Base-by-base conservation (phyloP, 1,284 basidiomycete genomes). In the Cystobasidium pallidum region DNA sequence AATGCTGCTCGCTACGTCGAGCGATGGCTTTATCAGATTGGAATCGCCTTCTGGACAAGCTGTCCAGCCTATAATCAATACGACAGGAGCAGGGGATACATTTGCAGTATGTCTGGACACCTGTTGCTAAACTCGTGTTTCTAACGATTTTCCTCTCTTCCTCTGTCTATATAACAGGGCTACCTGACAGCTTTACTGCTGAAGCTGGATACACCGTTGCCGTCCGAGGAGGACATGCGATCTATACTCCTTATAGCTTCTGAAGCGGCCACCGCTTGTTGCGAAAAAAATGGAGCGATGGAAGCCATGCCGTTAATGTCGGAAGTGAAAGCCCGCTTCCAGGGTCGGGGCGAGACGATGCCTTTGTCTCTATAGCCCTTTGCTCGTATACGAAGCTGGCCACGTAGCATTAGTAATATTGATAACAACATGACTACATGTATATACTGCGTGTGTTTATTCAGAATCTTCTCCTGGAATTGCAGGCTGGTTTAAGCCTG, bases 81-180 rank as follows among this genome's bases (percentile, higher is more conserved):
- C 78, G 41, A 78, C 78, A 0, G 78, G 78, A 4, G 78, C 78
- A 1, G 78, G 78, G 2, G 78, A 78, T 47, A 76, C 75, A 58
- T 78, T 77, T 66, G 74, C 77, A 13, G 77, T 77, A 28, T 17
- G 75, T 30, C 21, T 4, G 15, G 28, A 55, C 1, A 19, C n/a
- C 10, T 21, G n/a, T n/a, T 41, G 21, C 13, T n/a, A 6, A n/a
- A 15, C 19, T 15, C 57, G 36, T 15, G 21, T 41, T 30, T 32
- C n/a, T 26, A 21, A 43, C 49, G 10, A 17, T 15, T 51, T 24
- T 6, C 49, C n/a, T 36, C 4, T 39, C 32, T 21, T 24, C 24
- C 13, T 13, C 51, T 32, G 19, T 11, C 24, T 24, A 43, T 47
- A 43, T 24, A 7, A 30, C n/a, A 68, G 66, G 66, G 66, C 7